A percentile compares a stretch with the other conserved stretches of the same genome.
Conservation (phyloP, 1,284 basidiomycete genomes). For the Nidula niveotomentosa region DNA sequence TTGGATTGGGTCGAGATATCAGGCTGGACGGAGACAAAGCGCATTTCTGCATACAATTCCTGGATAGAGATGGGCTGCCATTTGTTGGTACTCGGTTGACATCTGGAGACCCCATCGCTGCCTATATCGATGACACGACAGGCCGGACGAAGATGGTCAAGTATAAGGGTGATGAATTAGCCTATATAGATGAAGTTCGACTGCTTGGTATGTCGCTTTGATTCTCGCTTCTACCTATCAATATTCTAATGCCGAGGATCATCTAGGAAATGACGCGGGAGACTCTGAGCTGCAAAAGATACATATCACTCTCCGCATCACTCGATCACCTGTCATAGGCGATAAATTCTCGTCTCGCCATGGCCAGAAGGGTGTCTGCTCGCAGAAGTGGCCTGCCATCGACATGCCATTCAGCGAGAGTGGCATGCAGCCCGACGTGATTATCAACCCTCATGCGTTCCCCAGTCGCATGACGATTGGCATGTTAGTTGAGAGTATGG, state of each 20-base stretch:
- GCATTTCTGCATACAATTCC: conserved; percentile 56
- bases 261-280: conserved; percentile 78
- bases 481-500: conserved; percentile 99
- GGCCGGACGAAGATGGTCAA: conserved; percentile 87
- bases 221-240: background rate
- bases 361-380: conserved; percentile 99
- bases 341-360: conserved; percentile 99
- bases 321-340: conserved; percentile 95
- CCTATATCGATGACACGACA: conserved; percentile 88
- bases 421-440: conserved; percentile 98
- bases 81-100: conserved; percentile 71
- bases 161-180: conserved; percentile 96
- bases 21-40: conserved; percentile 53
- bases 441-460: conserved; percentile 99
- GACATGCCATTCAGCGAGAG: conserved; percentile 99
- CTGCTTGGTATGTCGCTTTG: conserved; percentile 63
- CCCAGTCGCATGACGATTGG: conserved; percentile 99
- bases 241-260: conserved; percentile 1
- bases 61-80: conserved; percentile 89
- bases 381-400: conserved; percentile 97
- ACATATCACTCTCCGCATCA: conserved; percentile 92
- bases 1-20: conserved; percentile 85
- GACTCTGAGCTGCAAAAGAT: conserved; percentile 92
- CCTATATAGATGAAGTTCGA: conserved; percentile 92
- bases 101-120: conserved; percentile 81